phyloP scores from a whole-genome alignment of 1,284 basidiomycete species.

The Rhodotorula sp. region DNA sequence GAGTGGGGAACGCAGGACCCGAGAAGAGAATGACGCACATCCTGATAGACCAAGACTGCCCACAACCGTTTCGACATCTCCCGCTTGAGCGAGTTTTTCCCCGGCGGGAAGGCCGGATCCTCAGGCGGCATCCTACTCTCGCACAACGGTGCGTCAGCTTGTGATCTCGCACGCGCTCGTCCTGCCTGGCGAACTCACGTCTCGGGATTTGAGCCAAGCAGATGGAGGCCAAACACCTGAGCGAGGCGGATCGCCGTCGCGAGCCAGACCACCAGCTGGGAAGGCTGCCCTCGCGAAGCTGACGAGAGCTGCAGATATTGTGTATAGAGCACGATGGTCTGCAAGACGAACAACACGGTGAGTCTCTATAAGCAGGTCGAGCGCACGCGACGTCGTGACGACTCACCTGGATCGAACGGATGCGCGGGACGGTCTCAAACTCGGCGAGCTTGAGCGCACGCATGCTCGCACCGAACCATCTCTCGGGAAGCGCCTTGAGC shows the following conservation, averaged over 20 bases:
- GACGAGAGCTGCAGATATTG: slow-evolving; percentile 42
- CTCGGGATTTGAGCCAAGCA: slow-evolving; percentile 37
- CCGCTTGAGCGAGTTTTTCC: slow-evolving; percentile 41
- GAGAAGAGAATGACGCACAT: slow-evolving; percentile 11
- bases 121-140: slow-evolving; percentile 40
- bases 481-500: slow-evolving; percentile 30
- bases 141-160: not conserved
- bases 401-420: slow-evolving; percentile 37
- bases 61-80: slow-evolving; percentile 43
- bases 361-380: not conserved
- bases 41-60: slow-evolving; percentile 41
- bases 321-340: slow-evolving; percentile 41
- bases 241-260: slow-evolving; percentile 37
- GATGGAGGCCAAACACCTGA: slow-evolving; percentile 40
- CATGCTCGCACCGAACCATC: slow-evolving; percentile 34
- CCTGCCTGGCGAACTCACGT: slow-evolving; percentile 12
- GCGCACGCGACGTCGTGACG: not conserved
- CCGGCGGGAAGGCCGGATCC: slow-evolving; percentile 43
- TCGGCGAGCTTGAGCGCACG: slow-evolving; percentile 34
- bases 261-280: slow-evolving; percentile 41
- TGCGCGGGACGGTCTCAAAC: slow-evolving; percentile 34
- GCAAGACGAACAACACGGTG: not conserved
- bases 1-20: too few relatives aligned
- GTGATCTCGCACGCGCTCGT: not conserved
- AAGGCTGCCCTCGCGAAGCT: slow-evolving; percentile 36